Base-by-base conservation (phyloP, 257 asterid genomes). In the Solanum infundibuliforme region DNA sequence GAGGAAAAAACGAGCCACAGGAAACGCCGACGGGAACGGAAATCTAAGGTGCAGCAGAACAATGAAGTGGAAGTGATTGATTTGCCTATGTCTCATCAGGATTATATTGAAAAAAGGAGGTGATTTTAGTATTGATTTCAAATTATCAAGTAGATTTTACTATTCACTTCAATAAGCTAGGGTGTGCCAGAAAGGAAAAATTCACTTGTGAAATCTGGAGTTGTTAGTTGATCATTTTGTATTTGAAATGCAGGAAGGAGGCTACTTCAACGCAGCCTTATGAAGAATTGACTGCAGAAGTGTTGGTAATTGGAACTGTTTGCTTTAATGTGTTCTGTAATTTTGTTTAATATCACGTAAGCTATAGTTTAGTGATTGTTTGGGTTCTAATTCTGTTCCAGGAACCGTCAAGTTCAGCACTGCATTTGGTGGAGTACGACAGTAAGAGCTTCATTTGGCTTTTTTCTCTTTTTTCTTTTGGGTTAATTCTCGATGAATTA, bases 51-150 rank as follows among this genome's bases (percentile, higher is more conserved):
- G 14, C 88, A 88, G 81, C 91, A 25, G 83, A 83, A 25, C 36
- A 32, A 39, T 46, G 91, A 88, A 65, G 88, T 74, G 48, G 90
- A 89, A 62, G 92, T 88, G 84, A 86, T 86, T 75, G 94, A 93
- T 72, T 91, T 93, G 52, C 97, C 98, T 58, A 91, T 96, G 98
- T 92, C 98, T 86, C 99, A 96, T 91, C 92, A 90, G 71, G 95
- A 95, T 13, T 96, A 95, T 84, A 93, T 96, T 81, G 91, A 89
- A 62, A 94, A 93, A 71, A 89, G 91, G 86, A 94, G 99, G 99
- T 95, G 41, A 48, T 32, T 79, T 83, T 35, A 9, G 23, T 74
- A 18, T 60, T 60, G 12, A 20, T 65, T 11, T 74, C 18, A 74
- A 74, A 36, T 74, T 10, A 74, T 20, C 82, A 35, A 73, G 82